A percentile compares a stretch with the other conserved stretches of the same genome.
Evolutionary conservation across 768 basidiomycete genomes (phyloP).

Genomic region (Lactarius sp.): DNA sequence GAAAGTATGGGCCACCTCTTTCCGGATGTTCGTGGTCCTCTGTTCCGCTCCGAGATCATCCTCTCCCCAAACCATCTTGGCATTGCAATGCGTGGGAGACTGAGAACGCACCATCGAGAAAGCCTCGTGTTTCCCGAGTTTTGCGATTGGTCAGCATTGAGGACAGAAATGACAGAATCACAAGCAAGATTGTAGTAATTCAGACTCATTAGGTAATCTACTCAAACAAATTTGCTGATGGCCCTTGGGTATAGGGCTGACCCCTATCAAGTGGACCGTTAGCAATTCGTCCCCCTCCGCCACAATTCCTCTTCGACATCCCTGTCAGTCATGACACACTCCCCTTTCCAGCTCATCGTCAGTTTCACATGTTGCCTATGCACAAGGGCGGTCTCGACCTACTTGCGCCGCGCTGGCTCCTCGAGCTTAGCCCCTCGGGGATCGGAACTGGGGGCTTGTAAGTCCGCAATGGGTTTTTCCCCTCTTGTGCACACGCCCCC

Average conservation of each 20-base stretch:
- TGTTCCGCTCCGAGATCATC: too few species aligned
- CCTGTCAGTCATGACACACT: neutral
- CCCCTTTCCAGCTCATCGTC: neutral
- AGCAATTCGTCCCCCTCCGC: neutral
- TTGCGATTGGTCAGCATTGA: too few species aligned
- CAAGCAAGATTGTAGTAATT: too few species aligned
- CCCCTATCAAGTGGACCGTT: neutral
- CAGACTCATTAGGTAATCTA: too few species aligned
- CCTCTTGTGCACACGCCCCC: neutral
- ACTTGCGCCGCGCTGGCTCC: slow-evolving; percentile 2
- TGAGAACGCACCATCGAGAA: too few species aligned
- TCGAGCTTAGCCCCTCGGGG: slow-evolving; percentile 1
- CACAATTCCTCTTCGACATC: neutral
- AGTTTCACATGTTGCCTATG: neutral
- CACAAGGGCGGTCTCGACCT: neutral
- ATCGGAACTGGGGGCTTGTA: neutral
- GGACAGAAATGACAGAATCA: too few species aligned
- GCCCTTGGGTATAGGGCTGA: neutral
- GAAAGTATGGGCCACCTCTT: too few species aligned
- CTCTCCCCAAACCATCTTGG: too few species aligned
- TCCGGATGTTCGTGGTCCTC: too few species aligned
- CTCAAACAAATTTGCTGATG: too few species aligned
- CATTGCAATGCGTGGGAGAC: too few species aligned
- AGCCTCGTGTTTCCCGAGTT: too few species aligned
- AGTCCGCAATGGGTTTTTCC: neutral